These are phyloP conservation scores for Eragrostis nindensis DNA, from an alignment of 176 grass and related monocot genomes.

Conservation along the genomic window DNA sequence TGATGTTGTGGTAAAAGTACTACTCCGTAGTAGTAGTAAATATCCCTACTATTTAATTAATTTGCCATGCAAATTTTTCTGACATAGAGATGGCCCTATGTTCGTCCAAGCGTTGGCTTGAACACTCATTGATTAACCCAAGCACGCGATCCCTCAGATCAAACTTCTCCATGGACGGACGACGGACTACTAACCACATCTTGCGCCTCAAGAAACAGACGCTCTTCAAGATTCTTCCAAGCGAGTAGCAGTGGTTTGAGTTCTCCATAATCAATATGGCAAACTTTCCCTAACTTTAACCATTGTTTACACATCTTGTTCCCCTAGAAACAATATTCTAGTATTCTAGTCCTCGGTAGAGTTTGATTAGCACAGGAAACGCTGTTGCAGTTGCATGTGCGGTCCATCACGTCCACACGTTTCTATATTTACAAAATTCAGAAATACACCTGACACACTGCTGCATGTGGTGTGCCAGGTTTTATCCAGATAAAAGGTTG, in stretches of 20 bases:
- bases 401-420: not conserved
- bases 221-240: not conserved
- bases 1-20: too few species aligned
- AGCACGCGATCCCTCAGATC: not conserved
- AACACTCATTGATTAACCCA: not conserved
- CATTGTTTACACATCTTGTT: slow-evolving; percentile 3
- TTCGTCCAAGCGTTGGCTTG: not conserved
- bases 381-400: not conserved
- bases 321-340: slow-evolving; percentile 4
- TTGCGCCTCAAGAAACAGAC: slow-evolving; percentile 11
- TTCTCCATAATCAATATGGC: not conserved
- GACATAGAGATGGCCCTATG: not conserved
- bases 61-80: not conserved
- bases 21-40: too few species aligned
- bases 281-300: not conserved
- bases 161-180: not conserved
- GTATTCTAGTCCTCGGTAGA: too few species aligned
- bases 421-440: too few species aligned
- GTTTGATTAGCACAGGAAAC: too few species aligned
- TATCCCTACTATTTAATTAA: not conserved
- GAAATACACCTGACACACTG: not conserved
- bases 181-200: not conserved
- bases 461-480: not conserved
- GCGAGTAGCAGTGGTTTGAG: not conserved
- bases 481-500: not conserved